These are phyloP conservation scores for Leccinum subgranulosum DNA, from an alignment of 768 basidiomycete species.

Conservation along the genomic window DNA sequence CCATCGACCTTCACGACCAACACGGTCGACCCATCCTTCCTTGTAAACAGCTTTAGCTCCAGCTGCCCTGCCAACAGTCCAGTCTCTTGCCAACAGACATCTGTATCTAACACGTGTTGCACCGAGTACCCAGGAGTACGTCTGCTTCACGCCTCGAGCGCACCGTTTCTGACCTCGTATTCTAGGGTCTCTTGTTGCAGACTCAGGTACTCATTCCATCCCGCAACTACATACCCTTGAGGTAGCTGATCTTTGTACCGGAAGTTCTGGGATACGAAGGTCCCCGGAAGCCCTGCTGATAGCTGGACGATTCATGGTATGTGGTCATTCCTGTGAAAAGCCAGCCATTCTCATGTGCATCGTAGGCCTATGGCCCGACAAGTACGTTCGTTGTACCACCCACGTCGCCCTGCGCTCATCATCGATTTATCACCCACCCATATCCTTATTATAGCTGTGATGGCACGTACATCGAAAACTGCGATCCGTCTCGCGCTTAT, in stretches of 20 bases:
- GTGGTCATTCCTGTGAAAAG: conserved; percentile 7
- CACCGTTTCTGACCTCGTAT: background rate
- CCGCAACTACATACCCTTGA: background rate
- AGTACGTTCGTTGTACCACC: conserved; percentile 34
- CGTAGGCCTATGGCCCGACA: conserved; percentile 65
- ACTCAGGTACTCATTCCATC: conserved; percentile 38
- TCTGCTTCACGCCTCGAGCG: conserved; percentile 1
- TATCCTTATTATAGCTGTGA: conserved; percentile 47
- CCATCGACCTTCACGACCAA: conserved; percentile 17
- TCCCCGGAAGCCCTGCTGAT: conserved; percentile 56
- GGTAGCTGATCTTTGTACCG: conserved; percentile 3
- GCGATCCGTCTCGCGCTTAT: conserved; percentile 44
- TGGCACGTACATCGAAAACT: conserved; percentile 33
- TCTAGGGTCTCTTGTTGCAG: conserved; percentile 58
- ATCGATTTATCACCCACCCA: background rate
- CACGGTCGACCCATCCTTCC: conserved; percentile 17
- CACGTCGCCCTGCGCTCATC: background rate
- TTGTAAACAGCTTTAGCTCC: conserved; percentile 40
- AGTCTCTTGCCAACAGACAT: conserved; percentile 53
- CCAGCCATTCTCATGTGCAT: conserved; percentile 1
- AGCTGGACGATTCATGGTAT: conserved; percentile 77
- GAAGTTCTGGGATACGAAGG: conserved; percentile 73
- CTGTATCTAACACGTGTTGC: conserved; percentile 55
- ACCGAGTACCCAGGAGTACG: conserved; percentile 65
- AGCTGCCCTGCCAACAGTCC: conserved; percentile 50